Evolutionary conservation across 257 asterid genomes (phyloP), one percentile per base, ranked within the genome.

Genomic region (Oldenlandia corymbosa): DNA sequence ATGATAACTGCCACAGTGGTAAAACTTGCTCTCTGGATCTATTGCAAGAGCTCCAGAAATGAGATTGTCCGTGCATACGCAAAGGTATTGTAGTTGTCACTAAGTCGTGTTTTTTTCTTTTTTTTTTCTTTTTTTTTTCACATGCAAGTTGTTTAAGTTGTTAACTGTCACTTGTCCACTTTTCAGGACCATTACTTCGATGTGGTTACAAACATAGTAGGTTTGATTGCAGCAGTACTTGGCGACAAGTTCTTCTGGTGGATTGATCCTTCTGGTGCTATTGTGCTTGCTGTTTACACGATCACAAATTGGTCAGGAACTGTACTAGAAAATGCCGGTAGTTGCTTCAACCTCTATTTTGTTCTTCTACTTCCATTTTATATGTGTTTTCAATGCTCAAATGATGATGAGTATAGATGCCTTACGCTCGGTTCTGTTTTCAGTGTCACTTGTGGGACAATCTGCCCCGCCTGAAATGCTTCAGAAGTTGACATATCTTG

Each of bases 301-400:
- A 88, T 88, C 58, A 12, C 41, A 11, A 88, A 91, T 62, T 91
- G 98, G 98, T 86, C 95, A 0, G 82, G 80, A 67, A 88, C 96
- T 20, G 96, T 91, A 64, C 64, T 88, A 24, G 98, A 91, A 72
- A 91, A 91, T 63, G 96, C 98, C 68, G 96, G 98, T 91, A 62
- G 20, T 5, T 28, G 28, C 37, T 60, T 48, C 26, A 10, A 14
- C 58, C 46, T 55, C 26, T 1, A 20, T 2, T 24, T 56, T n/a
- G 24, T 14, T 32, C 49, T 63, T n/a, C 20, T 21, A 13, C 14
- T 63, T 63, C 11, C 4, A 10, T 28, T 9, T n/a, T 20, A 11
- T 7, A 3, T 21, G 20, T 16, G 21, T 63, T 36, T 28, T 30
- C n/a, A 11, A 7, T 23, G 10, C 64, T n/a, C 30, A 10, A 10